Percentiles rank a stretch among this genome's conserved stretches.
Conservation (phyloP, 331 rosid genomes). For the Pyrus hybrid region DNA sequence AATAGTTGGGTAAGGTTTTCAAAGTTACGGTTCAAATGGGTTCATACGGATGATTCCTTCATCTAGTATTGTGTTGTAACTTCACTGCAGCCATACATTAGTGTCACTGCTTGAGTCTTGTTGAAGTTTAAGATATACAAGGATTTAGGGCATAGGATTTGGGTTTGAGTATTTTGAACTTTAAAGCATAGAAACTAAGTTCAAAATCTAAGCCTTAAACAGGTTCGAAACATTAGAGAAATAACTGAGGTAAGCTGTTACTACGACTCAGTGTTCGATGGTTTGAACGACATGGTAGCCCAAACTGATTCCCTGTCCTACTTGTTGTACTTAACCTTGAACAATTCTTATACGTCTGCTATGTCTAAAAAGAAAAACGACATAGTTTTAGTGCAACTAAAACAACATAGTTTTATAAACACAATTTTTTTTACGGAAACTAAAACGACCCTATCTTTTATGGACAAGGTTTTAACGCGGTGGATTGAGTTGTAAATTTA, state of each 20-base stretch:
- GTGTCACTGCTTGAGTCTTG: not conserved
- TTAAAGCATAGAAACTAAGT: not conserved
- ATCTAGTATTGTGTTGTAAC: not conserved
- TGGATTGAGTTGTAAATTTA: not conserved
- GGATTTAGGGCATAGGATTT: not conserved
- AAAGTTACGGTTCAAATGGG: not conserved
- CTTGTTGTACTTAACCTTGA: not conserved
- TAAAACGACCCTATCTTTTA: not conserved
- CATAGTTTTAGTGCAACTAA: no score
- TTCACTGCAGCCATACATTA: not conserved
- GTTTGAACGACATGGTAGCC: not conserved
- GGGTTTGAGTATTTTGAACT: not conserved
- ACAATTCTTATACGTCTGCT: not conserved
- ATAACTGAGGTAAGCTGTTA: not conserved
- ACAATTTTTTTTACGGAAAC: not conserved
- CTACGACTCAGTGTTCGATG: not conserved
- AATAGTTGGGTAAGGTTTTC: not conserved
- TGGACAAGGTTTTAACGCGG: not conserved
- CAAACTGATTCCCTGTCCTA: not conserved
- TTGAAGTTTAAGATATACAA: not conserved
- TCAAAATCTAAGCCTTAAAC: not conserved
- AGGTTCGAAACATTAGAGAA: not conserved
- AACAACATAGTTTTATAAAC: no score
- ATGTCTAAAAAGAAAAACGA: no score
- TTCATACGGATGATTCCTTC: not conserved